Evolutionary conservation across 2,329 filamentous ascomycete species (phyloP), one percentile per base, ranked within the genome.

Genomic region (Sarocladium brachiariae): DNA sequence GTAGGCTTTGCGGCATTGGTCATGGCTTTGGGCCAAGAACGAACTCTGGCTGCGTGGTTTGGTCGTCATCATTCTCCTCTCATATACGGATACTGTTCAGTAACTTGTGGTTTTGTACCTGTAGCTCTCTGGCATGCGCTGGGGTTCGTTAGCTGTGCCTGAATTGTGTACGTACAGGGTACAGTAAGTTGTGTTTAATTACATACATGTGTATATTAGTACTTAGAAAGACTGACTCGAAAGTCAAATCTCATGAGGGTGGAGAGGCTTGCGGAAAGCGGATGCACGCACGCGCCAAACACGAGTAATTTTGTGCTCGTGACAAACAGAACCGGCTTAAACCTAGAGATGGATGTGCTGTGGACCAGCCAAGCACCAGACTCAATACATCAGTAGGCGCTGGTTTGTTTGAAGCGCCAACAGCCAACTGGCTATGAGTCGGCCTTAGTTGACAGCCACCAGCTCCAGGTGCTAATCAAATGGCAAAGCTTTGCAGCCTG

Each of bases 1-100:
- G n/a, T n/a, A n/a, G n/a, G n/a, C 33, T 47, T 13, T 25, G 25
- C 13, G 27, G 27, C 27, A 25, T 21, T 21, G 43, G 43, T 47
- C 43, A 47, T 47, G 43, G 43, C 43, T 33, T 47, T 25, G 43
- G 43, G 43, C 43, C 43, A 47, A 47, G 43, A 47, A n/a, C 13
- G 21, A 13, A 31, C 43, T 25, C 43, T 27, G 23, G 19, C n/a
- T n/a, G n/a, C n/a, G n/a, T n/a, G n/a, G n/a, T n/a, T n/a, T n/a
- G n/a, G n/a, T n/a, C n/a, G n/a, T n/a, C n/a, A n/a, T n/a, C n/a
- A n/a, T n/a, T n/a, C n/a, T n/a, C n/a, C n/a, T n/a, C n/a, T n/a
- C n/a, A n/a, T n/a, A n/a, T n/a, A n/a, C n/a, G n/a, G n/a, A n/a
- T n/a, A n/a, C n/a, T n/a, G n/a, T n/a, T n/a, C n/a, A n/a, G n/a